Conservation (phyloP, 2,329 filamentous ascomycete species). For the Lomentospora prolificans region DNA sequence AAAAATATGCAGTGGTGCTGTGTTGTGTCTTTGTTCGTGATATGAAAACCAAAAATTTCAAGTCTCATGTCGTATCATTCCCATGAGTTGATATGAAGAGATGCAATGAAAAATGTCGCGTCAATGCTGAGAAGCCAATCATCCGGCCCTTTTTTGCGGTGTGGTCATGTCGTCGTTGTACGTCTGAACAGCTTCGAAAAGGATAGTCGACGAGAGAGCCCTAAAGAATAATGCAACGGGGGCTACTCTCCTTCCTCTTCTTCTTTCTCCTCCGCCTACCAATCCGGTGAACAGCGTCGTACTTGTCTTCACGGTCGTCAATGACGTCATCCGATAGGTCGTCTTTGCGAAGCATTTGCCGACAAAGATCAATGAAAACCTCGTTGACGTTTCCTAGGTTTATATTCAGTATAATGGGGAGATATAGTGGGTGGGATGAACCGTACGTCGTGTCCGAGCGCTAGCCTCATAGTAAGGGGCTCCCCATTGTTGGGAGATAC, state of each 20-base stretch:
- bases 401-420: neutral
- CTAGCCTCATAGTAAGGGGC: conserved; percentile 89
- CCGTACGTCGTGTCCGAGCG: conserved; percentile 61
- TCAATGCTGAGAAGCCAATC: neutral
- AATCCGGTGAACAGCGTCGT: neutral
- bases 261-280: neutral
- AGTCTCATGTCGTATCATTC: neutral
- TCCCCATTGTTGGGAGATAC: conserved; percentile 78
- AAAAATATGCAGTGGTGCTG: conserved; percentile 1
- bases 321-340: conserved; percentile 29
- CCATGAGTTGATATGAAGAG: neutral
- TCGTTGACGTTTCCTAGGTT: conserved; percentile 73
- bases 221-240: conserved; percentile 3
- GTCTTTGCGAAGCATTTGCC: conserved; percentile 72
- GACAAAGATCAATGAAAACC: conserved; percentile 75
- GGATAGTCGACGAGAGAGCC: too few species aligned
- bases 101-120: neutral
- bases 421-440: neutral
- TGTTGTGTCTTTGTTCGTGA: neutral
- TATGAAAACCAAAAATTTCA: neutral
- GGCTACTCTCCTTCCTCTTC: conserved; percentile 5
- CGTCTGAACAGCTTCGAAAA: too few species aligned
- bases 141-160: too few species aligned
- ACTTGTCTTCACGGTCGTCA: conserved; percentile 4
- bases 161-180: too few species aligned